These are phyloP conservation scores for Chlorella variabilis DNA, from an alignment of 163 green algal species.

Conservation along the genomic window DNA sequence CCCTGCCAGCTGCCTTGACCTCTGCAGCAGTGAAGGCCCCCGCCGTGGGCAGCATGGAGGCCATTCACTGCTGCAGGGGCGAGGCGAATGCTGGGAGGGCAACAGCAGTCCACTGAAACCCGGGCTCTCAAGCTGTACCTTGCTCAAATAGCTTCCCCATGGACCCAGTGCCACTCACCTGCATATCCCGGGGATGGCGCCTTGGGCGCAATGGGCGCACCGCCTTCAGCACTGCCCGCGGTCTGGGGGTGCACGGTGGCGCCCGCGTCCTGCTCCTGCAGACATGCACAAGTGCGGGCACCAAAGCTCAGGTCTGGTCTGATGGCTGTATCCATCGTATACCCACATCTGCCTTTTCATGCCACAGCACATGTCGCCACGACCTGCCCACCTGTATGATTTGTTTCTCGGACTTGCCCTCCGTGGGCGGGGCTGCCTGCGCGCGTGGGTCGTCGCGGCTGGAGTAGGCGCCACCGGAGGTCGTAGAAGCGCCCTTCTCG, in stretches of 20 bases:
- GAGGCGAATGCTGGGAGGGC: too few species aligned
- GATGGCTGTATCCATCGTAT: too few species aligned
- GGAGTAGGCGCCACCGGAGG: conserved; percentile 3
- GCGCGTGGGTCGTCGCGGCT: neutral
- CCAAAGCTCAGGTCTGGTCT: too few species aligned
- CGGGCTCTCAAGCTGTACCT: too few species aligned
- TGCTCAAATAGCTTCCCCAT: too few species aligned
- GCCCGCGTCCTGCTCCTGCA: conserved; percentile 29
- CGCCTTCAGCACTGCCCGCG: conserved; percentile 16
- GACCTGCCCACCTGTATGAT: conserved; percentile 20
- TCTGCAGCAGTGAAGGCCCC: neutral
- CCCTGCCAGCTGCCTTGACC: neutral
- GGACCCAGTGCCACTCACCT: neutral
- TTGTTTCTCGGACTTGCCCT: conserved; percentile 28
- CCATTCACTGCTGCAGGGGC: neutral
- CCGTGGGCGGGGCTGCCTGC: conserved; percentile 15
- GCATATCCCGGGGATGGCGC: neutral
- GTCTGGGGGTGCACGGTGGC: neutral
- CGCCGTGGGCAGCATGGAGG: neutral
- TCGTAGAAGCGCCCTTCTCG: neutral
- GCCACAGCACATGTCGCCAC: too few species aligned
- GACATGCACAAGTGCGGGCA: neutral
- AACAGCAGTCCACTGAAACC: too few species aligned
- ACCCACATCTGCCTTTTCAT: too few species aligned
- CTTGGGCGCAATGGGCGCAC: neutral